These are phyloP conservation scores for Sicyos edulis DNA, from an alignment of 306 rosid species.

Conservation along the genomic window DNA sequence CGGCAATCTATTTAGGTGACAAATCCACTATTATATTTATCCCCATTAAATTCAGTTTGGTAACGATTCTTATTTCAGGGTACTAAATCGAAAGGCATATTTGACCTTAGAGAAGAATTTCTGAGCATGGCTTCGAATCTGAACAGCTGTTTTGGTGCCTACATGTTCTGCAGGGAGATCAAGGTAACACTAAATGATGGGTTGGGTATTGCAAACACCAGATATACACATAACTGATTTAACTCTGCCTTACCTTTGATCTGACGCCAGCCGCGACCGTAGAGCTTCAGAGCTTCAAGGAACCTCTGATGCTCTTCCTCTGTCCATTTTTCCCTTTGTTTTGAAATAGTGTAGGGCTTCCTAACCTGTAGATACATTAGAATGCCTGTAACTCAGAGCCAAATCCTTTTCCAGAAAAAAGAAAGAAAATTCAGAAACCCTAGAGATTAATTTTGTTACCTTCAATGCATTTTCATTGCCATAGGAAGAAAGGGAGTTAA, in stretches of 20 bases:
- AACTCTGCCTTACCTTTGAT: conserved; percentile 61
- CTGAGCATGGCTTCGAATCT: conserved; percentile 99
- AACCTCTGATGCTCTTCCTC: conserved; percentile 91
- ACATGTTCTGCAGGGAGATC: conserved; percentile 76
- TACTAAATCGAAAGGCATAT: conserved; percentile 19
- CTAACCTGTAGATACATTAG: conserved; percentile 49
- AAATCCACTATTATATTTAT: conserved; percentile 14
- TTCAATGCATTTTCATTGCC: conserved; percentile 47
- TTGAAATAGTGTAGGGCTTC: conserved; percentile 84
- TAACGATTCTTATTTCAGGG: background rate
- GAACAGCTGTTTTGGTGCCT: conserved; percentile 95
- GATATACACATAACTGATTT: conserved; percentile 3
- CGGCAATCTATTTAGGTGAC: background rate
- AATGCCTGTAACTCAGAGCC: background rate
- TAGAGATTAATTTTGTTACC: conserved; percentile 37
- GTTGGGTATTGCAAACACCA: conserved; percentile 6
- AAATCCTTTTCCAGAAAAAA: background rate
- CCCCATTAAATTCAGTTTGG: background rate
- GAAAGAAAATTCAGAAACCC: background rate
- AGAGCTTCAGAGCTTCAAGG: conserved; percentile 88
- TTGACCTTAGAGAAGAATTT: conserved; percentile 94
- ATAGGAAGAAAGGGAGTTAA: conserved; percentile 31
- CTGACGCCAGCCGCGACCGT: conserved; percentile 98
- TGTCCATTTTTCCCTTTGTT: conserved; percentile 96
- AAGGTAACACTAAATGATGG: conserved; percentile 30